Evolutionary conservation across 2,329 filamentous ascomycete genomes (phyloP).

Genomic region (Laburnicola sp.): DNA sequence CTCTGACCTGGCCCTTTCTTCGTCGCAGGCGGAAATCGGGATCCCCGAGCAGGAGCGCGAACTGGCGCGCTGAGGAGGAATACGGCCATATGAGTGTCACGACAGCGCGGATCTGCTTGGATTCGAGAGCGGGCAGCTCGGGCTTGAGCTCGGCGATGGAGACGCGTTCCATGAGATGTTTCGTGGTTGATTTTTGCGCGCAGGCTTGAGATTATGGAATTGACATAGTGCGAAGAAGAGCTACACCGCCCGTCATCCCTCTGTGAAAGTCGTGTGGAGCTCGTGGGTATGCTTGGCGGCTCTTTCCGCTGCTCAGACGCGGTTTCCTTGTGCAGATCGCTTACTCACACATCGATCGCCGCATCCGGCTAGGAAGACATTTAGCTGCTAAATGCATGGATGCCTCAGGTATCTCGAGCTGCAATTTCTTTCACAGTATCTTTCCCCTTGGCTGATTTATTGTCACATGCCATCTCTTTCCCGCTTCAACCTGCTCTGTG

Average conservation of each 20-base stretch:
- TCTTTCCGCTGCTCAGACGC: slow-evolving; percentile 11
- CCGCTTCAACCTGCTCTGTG: too few relatives aligned
- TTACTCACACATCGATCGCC: background rate
- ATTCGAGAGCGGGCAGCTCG: slow-evolving; percentile 31
- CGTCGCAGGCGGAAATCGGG: slow-evolving; percentile 79
- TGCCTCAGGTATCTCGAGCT: too few relatives aligned
- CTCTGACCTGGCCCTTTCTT: slow-evolving; percentile 76
- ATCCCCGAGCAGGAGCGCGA: slow-evolving; percentile 81
- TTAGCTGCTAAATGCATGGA: too few relatives aligned
- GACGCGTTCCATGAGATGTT: slow-evolving; percentile 31
- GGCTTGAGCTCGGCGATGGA: slow-evolving; percentile 40
- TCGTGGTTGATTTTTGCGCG: too few relatives aligned
- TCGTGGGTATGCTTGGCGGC: slow-evolving; percentile 11
- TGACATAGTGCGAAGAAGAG: background rate
- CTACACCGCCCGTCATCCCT: background rate
- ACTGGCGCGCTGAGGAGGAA: slow-evolving; percentile 72
- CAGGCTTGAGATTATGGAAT: slow-evolving; percentile 3
- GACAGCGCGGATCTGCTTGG: slow-evolving; percentile 63
- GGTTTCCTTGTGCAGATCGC: slow-evolving; percentile 12
- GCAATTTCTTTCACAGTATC: too few relatives aligned
- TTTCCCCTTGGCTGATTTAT: too few relatives aligned
- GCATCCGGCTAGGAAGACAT: too few relatives aligned
- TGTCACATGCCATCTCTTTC: too few relatives aligned
- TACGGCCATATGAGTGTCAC: slow-evolving; percentile 92
- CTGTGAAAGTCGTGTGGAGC: background rate